These are phyloP conservation scores for Pseudogymnoascus sp. DNA, from an alignment of 2,329 filamentous ascomycete species.

Conservation along the genomic window DNA sequence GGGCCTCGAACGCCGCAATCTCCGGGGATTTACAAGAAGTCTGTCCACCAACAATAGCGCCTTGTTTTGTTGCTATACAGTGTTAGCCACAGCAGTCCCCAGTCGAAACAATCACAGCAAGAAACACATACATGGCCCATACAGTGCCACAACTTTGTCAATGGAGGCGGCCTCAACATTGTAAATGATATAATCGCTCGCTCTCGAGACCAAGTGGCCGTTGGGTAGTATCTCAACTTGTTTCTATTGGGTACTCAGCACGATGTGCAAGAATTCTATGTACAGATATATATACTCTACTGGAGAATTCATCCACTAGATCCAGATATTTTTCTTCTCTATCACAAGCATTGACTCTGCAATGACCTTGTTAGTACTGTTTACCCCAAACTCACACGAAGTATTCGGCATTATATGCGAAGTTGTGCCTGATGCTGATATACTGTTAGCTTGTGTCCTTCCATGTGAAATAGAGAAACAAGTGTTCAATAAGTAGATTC, in stretches of 20 bases:
- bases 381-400: not conserved
- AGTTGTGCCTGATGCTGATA: constrained; percentile 11
- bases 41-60: constrained; percentile 92
- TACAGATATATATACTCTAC: constrained; percentile 62
- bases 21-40: constrained; percentile 98
- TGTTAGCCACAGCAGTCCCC: constrained; percentile 13
- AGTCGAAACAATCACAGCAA: constrained; percentile 7
- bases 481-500: constrained; percentile 40
- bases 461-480: constrained; percentile 15
- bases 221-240: constrained; percentile 84
- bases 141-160: constrained; percentile 75
- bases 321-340: constrained; percentile 78
- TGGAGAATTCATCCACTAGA: constrained; percentile 71
- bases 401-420: constrained; percentile 15
- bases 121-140: constrained; percentile 73
- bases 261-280: constrained; percentile 27
- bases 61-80: constrained; percentile 74
- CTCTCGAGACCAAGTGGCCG: constrained; percentile 90
- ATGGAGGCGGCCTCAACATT: constrained; percentile 93
- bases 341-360: constrained; percentile 91
- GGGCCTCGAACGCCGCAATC: constrained; percentile 82
- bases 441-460: constrained; percentile 20
- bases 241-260: constrained; percentile 48
- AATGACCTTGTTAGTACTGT: not conserved
- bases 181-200: constrained; percentile 98